These are phyloP conservation scores for Tuber microsphaerosporum DNA, from an alignment of 495 filamentous ascomycete species.

Conservation along the genomic window DNA sequence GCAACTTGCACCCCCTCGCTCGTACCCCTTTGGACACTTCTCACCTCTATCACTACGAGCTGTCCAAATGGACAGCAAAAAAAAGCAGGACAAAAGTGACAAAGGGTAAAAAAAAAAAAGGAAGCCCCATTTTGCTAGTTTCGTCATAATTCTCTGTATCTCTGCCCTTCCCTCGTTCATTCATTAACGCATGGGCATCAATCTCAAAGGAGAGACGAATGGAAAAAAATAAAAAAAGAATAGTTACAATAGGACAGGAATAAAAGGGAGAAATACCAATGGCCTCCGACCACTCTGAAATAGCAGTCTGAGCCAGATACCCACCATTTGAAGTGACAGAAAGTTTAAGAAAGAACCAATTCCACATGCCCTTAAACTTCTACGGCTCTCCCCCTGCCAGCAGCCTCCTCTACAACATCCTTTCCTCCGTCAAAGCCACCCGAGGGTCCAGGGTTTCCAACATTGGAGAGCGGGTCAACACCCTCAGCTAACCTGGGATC, in stretches of 20 bases:
- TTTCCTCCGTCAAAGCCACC: slow-evolving; percentile 27
- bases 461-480: slow-evolving; percentile 30
- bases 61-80: slow-evolving; percentile 4
- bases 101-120: slow-evolving; percentile 12
- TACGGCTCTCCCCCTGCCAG: slow-evolving; percentile 37
- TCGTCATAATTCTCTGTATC: not conserved
- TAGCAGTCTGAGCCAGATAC: slow-evolving; percentile 19
- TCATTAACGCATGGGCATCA: slow-evolving; percentile 5
- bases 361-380: slow-evolving; percentile 25
- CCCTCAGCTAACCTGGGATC: slow-evolving; percentile 45
- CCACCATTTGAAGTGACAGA: slow-evolving; percentile 31
- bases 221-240: slow-evolving; percentile 25
- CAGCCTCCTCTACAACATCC: slow-evolving; percentile 35
- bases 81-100: slow-evolving; percentile 1
- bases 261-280: slow-evolving; percentile 24
- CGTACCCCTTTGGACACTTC: not conserved
- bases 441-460: slow-evolving; percentile 14
- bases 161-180: not conserved
- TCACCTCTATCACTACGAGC: not conserved
- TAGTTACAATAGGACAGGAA: slow-evolving; percentile 31
- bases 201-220: not conserved
- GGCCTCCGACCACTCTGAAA: slow-evolving; percentile 16
- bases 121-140: slow-evolving; percentile 6
- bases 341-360: slow-evolving; percentile 13
- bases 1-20: not conserved